phyloP scores from a whole-genome alignment of 169 alveolate species.

The Perkinsus olseni region DNA sequence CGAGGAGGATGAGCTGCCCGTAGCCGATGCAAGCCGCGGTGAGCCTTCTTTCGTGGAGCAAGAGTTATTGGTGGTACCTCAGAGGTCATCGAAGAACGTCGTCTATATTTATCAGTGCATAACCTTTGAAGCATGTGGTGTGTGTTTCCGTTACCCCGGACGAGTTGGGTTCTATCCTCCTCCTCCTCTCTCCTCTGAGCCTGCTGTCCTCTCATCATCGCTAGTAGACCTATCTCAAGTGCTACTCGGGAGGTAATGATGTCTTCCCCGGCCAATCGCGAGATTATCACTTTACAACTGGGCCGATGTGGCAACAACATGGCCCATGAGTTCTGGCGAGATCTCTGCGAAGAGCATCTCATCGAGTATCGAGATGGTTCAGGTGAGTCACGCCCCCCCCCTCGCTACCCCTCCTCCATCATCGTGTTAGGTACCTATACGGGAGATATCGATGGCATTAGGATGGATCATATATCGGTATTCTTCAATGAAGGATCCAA shows the following conservation, averaged over 20 bases:
- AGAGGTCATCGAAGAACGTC: neutral
- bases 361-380: neutral
- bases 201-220: too few relatives aligned
- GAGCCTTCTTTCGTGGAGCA: too few relatives aligned
- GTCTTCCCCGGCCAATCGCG: neutral
- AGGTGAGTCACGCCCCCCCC: neutral
- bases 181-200: too few relatives aligned
- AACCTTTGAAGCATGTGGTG: neutral
- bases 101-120: neutral
- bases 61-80: neutral
- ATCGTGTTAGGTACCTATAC: neutral
- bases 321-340: slow-evolving; percentile 15
- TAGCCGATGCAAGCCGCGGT: too few relatives aligned
- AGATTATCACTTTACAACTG: neutral
- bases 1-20: neutral
- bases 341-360: slow-evolving; percentile 6
- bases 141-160: neutral
- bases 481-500: slow-evolving; percentile 7
- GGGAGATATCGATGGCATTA: neutral
- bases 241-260: neutral
- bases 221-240: too few relatives aligned
- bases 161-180: too few relatives aligned
- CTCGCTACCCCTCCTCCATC: too few relatives aligned
- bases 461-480: neutral
- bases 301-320: neutral